Conservation (phyloP, 371 early-diverging fungal genomes). For the Actinomortierella ambigua region DNA sequence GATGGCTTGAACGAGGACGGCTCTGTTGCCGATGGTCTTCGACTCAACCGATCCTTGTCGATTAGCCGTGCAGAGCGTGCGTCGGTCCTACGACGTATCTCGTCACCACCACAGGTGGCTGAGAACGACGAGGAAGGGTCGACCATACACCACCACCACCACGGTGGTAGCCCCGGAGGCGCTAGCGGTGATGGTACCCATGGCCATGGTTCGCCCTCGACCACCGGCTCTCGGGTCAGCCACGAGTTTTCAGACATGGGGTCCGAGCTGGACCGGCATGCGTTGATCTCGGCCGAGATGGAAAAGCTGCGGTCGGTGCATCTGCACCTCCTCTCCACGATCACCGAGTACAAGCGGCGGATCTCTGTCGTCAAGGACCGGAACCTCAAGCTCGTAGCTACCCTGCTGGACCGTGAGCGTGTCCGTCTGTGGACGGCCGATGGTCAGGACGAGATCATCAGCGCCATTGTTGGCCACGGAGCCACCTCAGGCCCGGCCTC, state of each 20-base stretch:
- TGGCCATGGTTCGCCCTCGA: background rate
- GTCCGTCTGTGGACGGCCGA: slow-evolving; percentile 42
- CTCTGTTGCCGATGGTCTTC: no score
- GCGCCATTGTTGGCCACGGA: slow-evolving; percentile 36
- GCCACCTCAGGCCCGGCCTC: background rate
- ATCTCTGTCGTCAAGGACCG: slow-evolving; percentile 42
- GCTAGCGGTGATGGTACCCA: no score
- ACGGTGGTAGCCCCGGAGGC: no score
- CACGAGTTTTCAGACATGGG: slow-evolving; percentile 25
- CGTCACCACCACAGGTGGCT: slow-evolving; percentile 12
- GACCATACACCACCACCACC: no score
- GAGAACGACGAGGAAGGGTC: slow-evolving; percentile 36
- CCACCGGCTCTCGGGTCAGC: slow-evolving; percentile 16
- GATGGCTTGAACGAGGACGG: no score
- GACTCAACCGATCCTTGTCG: slow-evolving; percentile 18
- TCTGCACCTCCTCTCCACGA: slow-evolving; percentile 36
- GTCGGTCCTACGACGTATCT: slow-evolving; percentile 31
- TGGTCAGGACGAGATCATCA: slow-evolving; percentile 42
- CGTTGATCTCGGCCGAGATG: slow-evolving; percentile 61
- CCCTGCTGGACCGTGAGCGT: slow-evolving; percentile 38
- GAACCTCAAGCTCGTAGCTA: slow-evolving; percentile 37
- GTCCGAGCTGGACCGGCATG: slow-evolving; percentile 55
- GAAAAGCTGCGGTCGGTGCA: slow-evolving; percentile 60
- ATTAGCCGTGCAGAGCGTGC: slow-evolving; percentile 38
- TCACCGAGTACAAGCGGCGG: slow-evolving; percentile 45